These are phyloP conservation scores for Punica granatum DNA, from an alignment of 345 rosid genomes.

Conservation along the genomic window DNA sequence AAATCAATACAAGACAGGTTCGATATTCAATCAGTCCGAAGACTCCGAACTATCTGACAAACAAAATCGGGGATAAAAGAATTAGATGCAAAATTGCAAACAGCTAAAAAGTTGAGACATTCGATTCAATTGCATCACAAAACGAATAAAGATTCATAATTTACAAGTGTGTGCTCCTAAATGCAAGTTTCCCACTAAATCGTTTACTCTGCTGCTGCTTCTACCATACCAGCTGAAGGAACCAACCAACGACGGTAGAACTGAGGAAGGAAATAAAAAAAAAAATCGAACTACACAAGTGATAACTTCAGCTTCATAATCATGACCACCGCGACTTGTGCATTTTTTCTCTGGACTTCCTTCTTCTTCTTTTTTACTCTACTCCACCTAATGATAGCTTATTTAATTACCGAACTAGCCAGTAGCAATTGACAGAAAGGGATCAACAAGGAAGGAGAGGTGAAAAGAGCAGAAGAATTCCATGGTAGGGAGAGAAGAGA, in stretches of 20 bases:
- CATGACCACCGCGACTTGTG: too few relatives aligned
- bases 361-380: background rate
- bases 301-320: background rate
- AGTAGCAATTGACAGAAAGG: background rate
- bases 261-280: background rate
- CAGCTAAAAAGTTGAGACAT: background rate
- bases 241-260: background rate
- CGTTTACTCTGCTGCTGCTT: background rate
- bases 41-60: too few relatives aligned
- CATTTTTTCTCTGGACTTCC: too few relatives aligned
- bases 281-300: too few relatives aligned
- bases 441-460: slow-evolving; percentile 1
- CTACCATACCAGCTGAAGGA: slow-evolving; percentile 1
- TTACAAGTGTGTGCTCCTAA: background rate
- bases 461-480: background rate
- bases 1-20: background rate
- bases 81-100: too few relatives aligned
- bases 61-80: too few relatives aligned
- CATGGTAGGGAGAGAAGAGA: slow-evolving; percentile 16
- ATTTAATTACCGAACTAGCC: background rate
- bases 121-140: background rate
- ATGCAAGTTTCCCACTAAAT: background rate
- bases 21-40: background rate
- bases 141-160: background rate
- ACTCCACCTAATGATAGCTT: background rate